Base-by-base conservation (phyloP, 495 filamentous ascomycete genomes). In the Entonaema liquescens region DNA sequence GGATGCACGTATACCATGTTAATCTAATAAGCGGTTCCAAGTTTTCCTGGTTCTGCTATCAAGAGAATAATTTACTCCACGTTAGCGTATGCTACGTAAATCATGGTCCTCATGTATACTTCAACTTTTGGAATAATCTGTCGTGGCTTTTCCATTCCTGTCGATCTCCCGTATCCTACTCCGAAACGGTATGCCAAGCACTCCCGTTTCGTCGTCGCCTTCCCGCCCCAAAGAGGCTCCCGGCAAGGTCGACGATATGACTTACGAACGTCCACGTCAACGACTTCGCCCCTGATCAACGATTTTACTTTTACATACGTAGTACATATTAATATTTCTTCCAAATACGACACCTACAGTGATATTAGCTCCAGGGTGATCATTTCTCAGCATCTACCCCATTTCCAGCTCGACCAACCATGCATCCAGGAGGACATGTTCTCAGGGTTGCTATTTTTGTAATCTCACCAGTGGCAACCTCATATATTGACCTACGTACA, bases 401-500 rank as follows among this genome's bases (percentile, higher is more conserved):
- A 15, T 64, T 38, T 35, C 60, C 49, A 60, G 61, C 55, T 47
- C 12, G 47, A 47, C 47, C 49, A 60, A 47, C 28, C 26, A 28
- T 55, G 67, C 38, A 70, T 59, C 55, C 67, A 35, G 36, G 55
- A 64, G 59, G 44, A 52, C 59, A 5, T 19, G 57, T 52, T 17
- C 62, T 38, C 42, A 11, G n/a, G 53, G 53, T 50, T 68, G 56
- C 70, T 72, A 72, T 65, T 72, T 72, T 67, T 42, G 68, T 62
- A 50, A 64, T 55, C 65, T 60, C 60, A 36, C 59, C 65, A 26
- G 70, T 73, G 70, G 70, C 65, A 23, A 73, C 44, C 8, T 73
- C 36, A 54, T 69, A 69, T 69, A 73, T 73, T 68, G 56, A 68
- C 64, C 60, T 68, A 57, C 70, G 33, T 55, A 67, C 55, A 65